Conservation (phyloP, 306 rosid genomes). For the Cicer chorassanicum region DNA sequence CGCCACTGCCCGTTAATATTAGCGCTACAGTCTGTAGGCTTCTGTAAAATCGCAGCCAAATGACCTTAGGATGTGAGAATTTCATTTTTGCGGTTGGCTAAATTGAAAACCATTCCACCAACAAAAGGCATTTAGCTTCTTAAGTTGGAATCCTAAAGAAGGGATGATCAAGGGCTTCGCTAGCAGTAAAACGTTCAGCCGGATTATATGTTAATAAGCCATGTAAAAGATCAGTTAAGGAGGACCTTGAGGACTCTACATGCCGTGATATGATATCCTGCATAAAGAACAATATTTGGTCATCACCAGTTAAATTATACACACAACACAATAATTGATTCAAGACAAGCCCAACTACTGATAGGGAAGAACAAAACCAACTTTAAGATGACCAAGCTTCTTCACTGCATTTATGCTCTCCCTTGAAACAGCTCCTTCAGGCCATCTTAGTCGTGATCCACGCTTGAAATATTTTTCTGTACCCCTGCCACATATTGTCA, state of each 20-base stretch:
- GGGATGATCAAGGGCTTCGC: slow-evolving; percentile 81
- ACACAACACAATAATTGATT: not conserved
- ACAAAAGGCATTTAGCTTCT: slow-evolving; percentile 29
- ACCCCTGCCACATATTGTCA: slow-evolving; percentile 58
- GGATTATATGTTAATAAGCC: slow-evolving; percentile 80
- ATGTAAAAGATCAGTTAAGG: slow-evolving; percentile 59
- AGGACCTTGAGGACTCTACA: slow-evolving; percentile 57
- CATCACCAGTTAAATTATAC: slow-evolving; percentile 9
- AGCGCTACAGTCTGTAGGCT: too few relatives aligned
- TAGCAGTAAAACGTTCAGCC: slow-evolving; percentile 69
- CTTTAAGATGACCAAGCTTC: slow-evolving; percentile 81
- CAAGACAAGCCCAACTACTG: not conserved
- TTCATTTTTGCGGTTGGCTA: not conserved
- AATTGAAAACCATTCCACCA: slow-evolving; percentile 4
- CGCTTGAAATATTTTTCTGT: slow-evolving; percentile 81
- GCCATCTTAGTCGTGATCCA: slow-evolving; percentile 81
- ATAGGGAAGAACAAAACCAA: slow-evolving; percentile 35
- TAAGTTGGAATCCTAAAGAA: slow-evolving; percentile 69
- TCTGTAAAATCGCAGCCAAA: too few relatives aligned
- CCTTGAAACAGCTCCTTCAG: slow-evolving; percentile 92
- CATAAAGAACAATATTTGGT: slow-evolving; percentile 36
- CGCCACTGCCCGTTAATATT: too few relatives aligned
- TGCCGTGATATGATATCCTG: slow-evolving; percentile 66
- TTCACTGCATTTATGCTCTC: slow-evolving; percentile 94
- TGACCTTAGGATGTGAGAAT: too few relatives aligned